Percentiles rank a stretch among this genome's conserved stretches.
phyloP scores from a whole-genome alignment of 2,329 filamentous ascomycete species.

The Capronia americana region DNA sequence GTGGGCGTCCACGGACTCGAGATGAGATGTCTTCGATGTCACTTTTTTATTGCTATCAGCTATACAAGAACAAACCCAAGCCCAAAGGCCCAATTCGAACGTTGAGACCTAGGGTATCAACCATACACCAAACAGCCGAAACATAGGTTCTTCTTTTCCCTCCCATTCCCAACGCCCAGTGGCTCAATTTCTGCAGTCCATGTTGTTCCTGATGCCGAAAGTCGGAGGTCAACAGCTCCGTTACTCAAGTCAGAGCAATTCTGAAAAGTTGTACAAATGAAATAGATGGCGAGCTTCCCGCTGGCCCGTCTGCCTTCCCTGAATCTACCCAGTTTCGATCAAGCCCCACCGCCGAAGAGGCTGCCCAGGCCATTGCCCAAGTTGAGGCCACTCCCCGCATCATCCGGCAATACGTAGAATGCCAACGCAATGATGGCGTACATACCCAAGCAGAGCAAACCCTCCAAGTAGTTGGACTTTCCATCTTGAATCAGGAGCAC shows the following conservation, averaged over 20 bases:
- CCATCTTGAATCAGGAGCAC: conserved; percentile 78
- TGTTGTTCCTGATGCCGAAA: not conserved
- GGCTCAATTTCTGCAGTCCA: not conserved
- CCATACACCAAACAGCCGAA: conserved; percentile 2
- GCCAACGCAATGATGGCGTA: conserved; percentile 56
- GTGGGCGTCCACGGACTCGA: too few species aligned
- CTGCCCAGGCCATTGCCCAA: conserved; percentile 15
- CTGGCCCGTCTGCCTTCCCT: not conserved
- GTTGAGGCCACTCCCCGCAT: conserved; percentile 35
- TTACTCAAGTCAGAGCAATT: not conserved
- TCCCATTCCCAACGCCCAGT: not conserved
- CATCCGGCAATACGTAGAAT: conserved; percentile 58
- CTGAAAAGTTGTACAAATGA: conserved; percentile 5
- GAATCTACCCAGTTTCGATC: not conserved
- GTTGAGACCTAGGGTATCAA: conserved; percentile 8
- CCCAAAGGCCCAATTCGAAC: not conserved
- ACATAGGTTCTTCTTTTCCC: conserved; percentile 1
- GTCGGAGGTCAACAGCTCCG: not conserved
- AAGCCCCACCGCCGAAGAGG: conserved; percentile 27
- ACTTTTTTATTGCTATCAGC: not conserved
- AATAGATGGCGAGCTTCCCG: not conserved
- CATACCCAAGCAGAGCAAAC: conserved; percentile 71
- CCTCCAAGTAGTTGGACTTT: conserved; percentile 83
- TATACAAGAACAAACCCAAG: not conserved
- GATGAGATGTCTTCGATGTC: not conserved